Percentiles rank a stretch among this genome's conserved stretches.
Conservation (phyloP, 805 yeast species). For the Candida peoriensis region DNA sequence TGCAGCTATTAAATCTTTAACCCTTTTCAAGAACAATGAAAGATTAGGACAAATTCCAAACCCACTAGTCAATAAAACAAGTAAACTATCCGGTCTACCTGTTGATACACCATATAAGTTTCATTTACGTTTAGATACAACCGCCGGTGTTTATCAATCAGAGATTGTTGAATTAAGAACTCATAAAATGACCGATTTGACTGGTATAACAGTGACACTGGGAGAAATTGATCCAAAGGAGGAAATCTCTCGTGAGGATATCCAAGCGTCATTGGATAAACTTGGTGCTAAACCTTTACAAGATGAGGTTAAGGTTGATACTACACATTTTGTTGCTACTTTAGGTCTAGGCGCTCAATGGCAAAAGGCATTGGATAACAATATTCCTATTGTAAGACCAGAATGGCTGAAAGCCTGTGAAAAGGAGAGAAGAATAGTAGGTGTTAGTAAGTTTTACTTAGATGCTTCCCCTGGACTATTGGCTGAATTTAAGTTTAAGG, state of each 20-base stretch:
- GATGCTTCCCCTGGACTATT: conserved; percentile 44
- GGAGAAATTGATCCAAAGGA: conserved; percentile 66
- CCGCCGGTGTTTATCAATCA: conserved; percentile 82
- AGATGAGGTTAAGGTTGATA: conserved; percentile 71
- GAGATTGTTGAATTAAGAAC: conserved; percentile 68
- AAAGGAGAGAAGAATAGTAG: conserved; percentile 80
- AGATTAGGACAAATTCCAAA: conserved; percentile 81
- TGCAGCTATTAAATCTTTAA: conserved; percentile 68
- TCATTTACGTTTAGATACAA: conserved; percentile 75
- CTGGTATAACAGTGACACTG: conserved; percentile 86
- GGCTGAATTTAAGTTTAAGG: conserved; percentile 35
- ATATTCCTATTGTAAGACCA: conserved; percentile 91
- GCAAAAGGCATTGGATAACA: conserved; percentile 74
- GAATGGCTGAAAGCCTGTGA: conserved; percentile 97
- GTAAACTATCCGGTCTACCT: conserved; percentile 87
- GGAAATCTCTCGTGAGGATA: conserved; percentile 44
- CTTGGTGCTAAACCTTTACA: conserved; percentile 85
- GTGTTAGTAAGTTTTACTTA: conserved; percentile 82
- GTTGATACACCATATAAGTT: conserved; percentile 79
- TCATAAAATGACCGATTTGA: conserved; percentile 92
- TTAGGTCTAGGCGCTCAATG: conserved; percentile 67
- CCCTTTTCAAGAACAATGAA: conserved; percentile 64
- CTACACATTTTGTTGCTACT: conserved; percentile 89
- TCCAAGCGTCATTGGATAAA: conserved; percentile 53
- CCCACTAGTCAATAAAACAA: conserved; percentile 70